phyloP scores from a whole-genome alignment of 805 yeast species.

The Candida insectalens region DNA sequence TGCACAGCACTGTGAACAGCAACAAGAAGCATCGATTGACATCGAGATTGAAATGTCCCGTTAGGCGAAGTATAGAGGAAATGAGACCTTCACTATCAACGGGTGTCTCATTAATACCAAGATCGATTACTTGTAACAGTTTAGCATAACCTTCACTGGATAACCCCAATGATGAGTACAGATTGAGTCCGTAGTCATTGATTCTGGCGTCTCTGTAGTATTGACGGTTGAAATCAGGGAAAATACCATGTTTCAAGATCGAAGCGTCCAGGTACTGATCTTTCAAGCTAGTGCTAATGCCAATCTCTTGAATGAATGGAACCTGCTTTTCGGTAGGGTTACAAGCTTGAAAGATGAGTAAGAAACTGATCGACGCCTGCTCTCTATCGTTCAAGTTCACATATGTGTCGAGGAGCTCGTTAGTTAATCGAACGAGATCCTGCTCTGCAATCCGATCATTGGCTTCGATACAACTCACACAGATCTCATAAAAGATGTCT shows the following conservation, averaged over 20 bases:
- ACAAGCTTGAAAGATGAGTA: slow-evolving; percentile 18
- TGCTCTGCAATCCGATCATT: slow-evolving; percentile 13
- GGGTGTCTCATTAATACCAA: too few relatives aligned
- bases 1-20: slow-evolving; percentile 43
- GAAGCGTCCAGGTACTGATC: slow-evolving; percentile 19
- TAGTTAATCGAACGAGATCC: slow-evolving; percentile 10
- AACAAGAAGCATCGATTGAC: slow-evolving; percentile 61
- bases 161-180: slow-evolving; percentile 59
- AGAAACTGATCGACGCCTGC: slow-evolving; percentile 14
- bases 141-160: slow-evolving; percentile 72
- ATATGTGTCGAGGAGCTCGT: slow-evolving; percentile 11
- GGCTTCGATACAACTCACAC: slow-evolving; percentile 13
- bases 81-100: too few relatives aligned
- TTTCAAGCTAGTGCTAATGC: slow-evolving; percentile 18
- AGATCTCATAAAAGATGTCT: slow-evolving; percentile 20
- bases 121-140: too few relatives aligned
- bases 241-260: slow-evolving; percentile 18
- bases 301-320: slow-evolving; percentile 16
- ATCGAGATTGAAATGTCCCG: slow-evolving; percentile 72
- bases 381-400: slow-evolving; percentile 14
- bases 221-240: slow-evolving; percentile 18
- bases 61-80: too few relatives aligned
- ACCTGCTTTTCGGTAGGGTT: slow-evolving; percentile 12
- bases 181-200: slow-evolving; percentile 19
- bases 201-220: slow-evolving; percentile 22